A percentile compares a stretch with the other conserved stretches of the same genome.
Conservation (phyloP, 75 land plant species). For the Picea glauca region DNA sequence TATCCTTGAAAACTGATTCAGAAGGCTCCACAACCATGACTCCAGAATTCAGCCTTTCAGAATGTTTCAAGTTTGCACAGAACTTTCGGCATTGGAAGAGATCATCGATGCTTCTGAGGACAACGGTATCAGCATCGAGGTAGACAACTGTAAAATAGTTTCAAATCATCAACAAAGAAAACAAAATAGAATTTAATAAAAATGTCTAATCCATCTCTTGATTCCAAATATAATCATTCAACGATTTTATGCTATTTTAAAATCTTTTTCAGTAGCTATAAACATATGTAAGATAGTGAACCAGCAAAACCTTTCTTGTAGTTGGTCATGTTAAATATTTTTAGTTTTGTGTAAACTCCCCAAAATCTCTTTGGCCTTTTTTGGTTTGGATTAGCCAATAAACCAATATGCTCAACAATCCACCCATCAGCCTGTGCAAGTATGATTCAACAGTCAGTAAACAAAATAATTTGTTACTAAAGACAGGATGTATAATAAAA, state of each 20-base stretch:
- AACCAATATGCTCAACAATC: conserved; percentile 82
- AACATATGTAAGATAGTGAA: background rate
- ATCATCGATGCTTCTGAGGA: conserved; percentile 85
- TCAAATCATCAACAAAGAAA: conserved; percentile 5
- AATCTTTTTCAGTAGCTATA: background rate
- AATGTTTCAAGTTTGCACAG: conserved; percentile 99
- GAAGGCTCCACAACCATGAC: conserved; percentile 99
- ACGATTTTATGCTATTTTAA: background rate
- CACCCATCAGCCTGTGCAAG: conserved; percentile 91
- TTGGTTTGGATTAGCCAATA: conserved; percentile 87
- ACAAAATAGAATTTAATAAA: background rate
- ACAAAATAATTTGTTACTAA: background rate
- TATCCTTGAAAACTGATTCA: conserved; percentile 66
- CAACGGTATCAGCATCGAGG: conserved; percentile 98
- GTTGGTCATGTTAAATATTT: conserved; percentile 93
- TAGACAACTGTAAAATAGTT: conserved; percentile 73
- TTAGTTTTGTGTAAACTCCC: conserved; percentile 99
- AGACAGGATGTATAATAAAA: too few species aligned
- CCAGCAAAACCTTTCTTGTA: conserved; percentile 74
- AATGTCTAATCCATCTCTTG: background rate
- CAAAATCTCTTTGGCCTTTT: conserved; percentile 93
- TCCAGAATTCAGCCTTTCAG: conserved; percentile 96
- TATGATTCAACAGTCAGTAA: conserved; percentile 10
- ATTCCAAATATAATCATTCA: background rate
- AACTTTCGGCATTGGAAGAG: conserved; percentile 89